phyloP scores from a whole-genome alignment of 2,329 filamentous ascomycete genomes.

The Neodidymelliopsis sp. region DNA sequence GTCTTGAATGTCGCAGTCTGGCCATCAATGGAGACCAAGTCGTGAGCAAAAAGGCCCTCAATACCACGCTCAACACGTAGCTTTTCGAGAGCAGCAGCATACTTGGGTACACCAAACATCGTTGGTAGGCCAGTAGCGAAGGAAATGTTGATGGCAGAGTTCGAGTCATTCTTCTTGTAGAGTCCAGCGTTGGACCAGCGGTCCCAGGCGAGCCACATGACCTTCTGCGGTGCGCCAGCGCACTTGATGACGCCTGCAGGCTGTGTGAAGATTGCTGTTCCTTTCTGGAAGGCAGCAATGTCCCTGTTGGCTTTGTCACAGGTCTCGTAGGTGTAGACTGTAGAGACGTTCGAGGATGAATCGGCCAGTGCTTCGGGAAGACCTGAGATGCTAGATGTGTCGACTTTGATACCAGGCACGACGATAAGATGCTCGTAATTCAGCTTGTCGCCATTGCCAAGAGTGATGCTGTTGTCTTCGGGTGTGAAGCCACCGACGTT shows the following conservation, averaged over 20 bases:
- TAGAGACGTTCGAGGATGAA: constrained; percentile 42
- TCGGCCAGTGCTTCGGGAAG: constrained; percentile 48
- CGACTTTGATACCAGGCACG: constrained; percentile 55
- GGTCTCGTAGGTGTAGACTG: constrained; percentile 49
- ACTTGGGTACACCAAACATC: constrained; percentile 54
- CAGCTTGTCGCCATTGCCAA: constrained; percentile 63
- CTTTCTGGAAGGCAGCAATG: constrained; percentile 44
- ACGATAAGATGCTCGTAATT: constrained; percentile 72
- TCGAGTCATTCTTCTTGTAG: constrained; percentile 37
- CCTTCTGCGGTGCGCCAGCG: constrained; percentile 51
- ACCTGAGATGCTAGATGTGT: constrained; percentile 41
- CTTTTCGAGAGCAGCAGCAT: constrained; percentile 45
- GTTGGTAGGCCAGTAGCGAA: constrained; percentile 50
- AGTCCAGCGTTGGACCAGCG: constrained; percentile 47
- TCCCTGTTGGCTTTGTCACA: constrained; percentile 49
- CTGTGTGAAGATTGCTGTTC: constrained; percentile 50
- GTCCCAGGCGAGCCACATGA: constrained; percentile 53
- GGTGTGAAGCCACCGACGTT: constrained; percentile 61
- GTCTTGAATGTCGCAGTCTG: constrained; percentile 47
- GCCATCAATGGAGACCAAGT: constrained; percentile 47
- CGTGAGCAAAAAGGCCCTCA: constrained; percentile 50
- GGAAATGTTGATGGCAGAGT: constrained; percentile 45
- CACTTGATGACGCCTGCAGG: constrained; percentile 51
- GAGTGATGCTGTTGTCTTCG: constrained; percentile 63
- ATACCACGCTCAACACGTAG: constrained; percentile 48